A percentile compares a stretch with the other conserved stretches of the same genome.
Conservation (phyloP, 1,139 yeast genomes). For the Candida labiduridarum region DNA sequence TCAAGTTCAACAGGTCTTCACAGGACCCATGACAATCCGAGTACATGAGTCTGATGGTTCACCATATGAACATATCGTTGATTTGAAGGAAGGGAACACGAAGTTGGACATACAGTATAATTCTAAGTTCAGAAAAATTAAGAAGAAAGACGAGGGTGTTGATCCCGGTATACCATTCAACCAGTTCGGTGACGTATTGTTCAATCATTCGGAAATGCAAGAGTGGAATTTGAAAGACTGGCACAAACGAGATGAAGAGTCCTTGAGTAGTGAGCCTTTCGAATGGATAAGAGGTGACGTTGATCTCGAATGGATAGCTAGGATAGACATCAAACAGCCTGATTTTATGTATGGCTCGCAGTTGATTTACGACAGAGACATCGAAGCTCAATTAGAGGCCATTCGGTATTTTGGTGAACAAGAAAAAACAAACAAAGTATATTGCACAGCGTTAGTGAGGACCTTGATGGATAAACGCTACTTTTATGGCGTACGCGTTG, state of each 20-base stretch:
- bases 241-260: constrained; percentile 70
- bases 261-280: constrained; percentile 74
- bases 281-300: constrained; percentile 98
- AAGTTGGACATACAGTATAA: constrained; percentile 93
- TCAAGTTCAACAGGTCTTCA: constrained; percentile 55
- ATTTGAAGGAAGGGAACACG: constrained; percentile 80
- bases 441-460: constrained; percentile 77
- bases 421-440: constrained; percentile 58
- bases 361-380: constrained; percentile 91
- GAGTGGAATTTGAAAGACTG: constrained; percentile 81
- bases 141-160: constrained; percentile 54
- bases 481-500: constrained; percentile 84
- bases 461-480: constrained; percentile 85
- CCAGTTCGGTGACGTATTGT: constrained; percentile 79
- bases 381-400: constrained; percentile 92
- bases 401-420: constrained; percentile 68
- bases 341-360: constrained; percentile 96
- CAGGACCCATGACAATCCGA: constrained; percentile 96
- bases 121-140: constrained; percentile 80
- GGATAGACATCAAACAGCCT: constrained; percentile 79
- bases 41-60: constrained; percentile 99
- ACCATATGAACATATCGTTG: constrained; percentile 96
- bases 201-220: constrained; percentile 56
- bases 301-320: constrained; percentile 96
- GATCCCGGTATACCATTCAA: constrained; percentile 48